phyloP scores from a whole-genome alignment of 2,329 filamentous ascomycete species.

The Venturia carpophila region DNA sequence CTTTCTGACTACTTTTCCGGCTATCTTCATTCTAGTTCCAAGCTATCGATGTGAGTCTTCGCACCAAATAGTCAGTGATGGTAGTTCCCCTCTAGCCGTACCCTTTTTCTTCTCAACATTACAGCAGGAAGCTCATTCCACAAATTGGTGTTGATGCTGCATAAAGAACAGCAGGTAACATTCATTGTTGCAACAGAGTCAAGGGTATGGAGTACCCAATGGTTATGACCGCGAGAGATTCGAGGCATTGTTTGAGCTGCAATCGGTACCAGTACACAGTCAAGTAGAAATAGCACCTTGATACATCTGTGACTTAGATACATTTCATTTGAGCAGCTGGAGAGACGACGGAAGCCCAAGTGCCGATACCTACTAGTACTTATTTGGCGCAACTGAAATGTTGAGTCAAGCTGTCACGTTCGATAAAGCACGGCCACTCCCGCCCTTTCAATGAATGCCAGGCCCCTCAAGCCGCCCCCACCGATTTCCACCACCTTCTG shows the following conservation, averaged over 20 bases:
- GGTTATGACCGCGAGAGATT: too few species aligned
- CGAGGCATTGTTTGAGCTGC: background rate
- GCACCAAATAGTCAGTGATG: background rate
- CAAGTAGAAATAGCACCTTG: background rate
- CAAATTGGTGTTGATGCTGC: too few species aligned
- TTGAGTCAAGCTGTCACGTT: conserved; percentile 1
- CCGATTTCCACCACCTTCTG: background rate
- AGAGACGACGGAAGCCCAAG: background rate
- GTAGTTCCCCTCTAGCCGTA: too few species aligned
- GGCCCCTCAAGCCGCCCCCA: background rate
- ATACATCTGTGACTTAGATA: background rate
- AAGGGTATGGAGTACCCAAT: too few species aligned
- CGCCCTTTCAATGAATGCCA: background rate
- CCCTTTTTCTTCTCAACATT: too few species aligned
- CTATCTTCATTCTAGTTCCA: background rate
- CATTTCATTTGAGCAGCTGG: background rate
- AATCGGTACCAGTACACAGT: background rate
- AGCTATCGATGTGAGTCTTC: background rate
- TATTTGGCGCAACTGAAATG: background rate
- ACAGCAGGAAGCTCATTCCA: too few species aligned
- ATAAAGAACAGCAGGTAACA: too few species aligned
- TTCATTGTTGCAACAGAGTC: too few species aligned
- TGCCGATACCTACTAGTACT: background rate
- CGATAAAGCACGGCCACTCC: background rate
- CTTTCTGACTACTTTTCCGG: too few species aligned